These are phyloP conservation scores for Protomyces macrosporus DNA, from an alignment of 1,139 yeast genomes.

Conservation along the genomic window DNA sequence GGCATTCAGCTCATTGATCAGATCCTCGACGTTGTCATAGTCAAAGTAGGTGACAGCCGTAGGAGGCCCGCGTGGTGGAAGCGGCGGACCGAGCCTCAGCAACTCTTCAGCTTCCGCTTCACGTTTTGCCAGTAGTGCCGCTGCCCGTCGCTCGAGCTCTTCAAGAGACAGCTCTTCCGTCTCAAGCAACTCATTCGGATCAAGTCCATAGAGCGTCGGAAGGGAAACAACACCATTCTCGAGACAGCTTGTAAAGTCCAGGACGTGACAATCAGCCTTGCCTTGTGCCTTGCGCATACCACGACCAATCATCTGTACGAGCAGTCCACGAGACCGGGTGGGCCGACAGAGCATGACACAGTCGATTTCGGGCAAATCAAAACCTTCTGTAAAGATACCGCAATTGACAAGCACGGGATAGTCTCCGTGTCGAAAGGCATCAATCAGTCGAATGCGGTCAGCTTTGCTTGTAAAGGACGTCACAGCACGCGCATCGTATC, in stretches of 20 bases:
- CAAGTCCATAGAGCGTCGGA: conserved; percentile 55
- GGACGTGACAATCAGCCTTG: conserved; percentile 64
- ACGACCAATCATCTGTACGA: conserved; percentile 87
- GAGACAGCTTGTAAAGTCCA: conserved; percentile 67
- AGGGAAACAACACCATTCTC: conserved; percentile 56
- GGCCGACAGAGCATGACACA: conserved; percentile 75
- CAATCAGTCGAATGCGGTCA: conserved; percentile 52
- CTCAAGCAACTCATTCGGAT: conserved; percentile 37
- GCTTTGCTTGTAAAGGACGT: conserved; percentile 57
- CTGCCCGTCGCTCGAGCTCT: conserved; percentile 19
- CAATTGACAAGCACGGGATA: conserved; percentile 79
- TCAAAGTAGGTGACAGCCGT: conserved; percentile 21
- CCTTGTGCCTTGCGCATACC: conserved; percentile 64
- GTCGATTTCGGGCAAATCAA: conserved; percentile 89
- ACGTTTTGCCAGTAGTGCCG: conserved; percentile 1
- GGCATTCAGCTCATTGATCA: conserved; percentile 19
- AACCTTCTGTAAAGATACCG: conserved; percentile 86
- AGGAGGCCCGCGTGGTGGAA: background rate
- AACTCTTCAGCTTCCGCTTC: conserved; percentile 6
- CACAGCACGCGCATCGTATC: conserved; percentile 68
- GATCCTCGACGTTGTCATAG: conserved; percentile 23
- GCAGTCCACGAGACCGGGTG: conserved; percentile 63
- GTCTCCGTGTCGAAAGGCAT: conserved; percentile 56
- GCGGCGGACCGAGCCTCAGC: conserved; percentile 5
- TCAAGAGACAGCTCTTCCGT: conserved; percentile 13